phyloP scores from a whole-genome alignment of 1,284 basidiomycete species.

The Paramarasmius palmivorus region DNA sequence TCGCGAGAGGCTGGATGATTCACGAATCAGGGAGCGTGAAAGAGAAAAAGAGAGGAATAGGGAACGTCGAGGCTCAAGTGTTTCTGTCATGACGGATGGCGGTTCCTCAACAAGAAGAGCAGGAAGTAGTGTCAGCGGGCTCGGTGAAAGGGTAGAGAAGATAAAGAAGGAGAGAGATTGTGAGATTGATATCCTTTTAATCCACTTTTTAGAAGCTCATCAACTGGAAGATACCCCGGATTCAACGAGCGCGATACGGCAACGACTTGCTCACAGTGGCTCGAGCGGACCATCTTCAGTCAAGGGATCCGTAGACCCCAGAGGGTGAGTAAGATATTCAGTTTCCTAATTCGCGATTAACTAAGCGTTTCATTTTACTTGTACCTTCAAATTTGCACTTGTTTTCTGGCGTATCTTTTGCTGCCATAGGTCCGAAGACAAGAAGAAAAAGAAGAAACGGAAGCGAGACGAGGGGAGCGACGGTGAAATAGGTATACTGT shows the following conservation, averaged over 20 bases:
- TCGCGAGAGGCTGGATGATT: slow-evolving; percentile 57
- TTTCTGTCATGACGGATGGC: not conserved
- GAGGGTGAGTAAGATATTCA: not conserved
- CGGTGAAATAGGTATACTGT: slow-evolving; percentile 51
- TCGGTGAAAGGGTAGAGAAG: slow-evolving; percentile 44
- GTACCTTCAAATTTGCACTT: slow-evolving; percentile 19
- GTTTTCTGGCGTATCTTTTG: no score
- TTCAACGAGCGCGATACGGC: slow-evolving; percentile 20
- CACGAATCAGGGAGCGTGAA: slow-evolving; percentile 55
- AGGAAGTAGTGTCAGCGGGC: not conserved
- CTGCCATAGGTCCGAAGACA: slow-evolving; percentile 36
- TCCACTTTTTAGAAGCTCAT: slow-evolving; percentile 18
- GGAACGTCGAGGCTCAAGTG: slow-evolving; percentile 24
- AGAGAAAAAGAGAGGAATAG: slow-evolving; percentile 49
- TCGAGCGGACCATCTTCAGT: slow-evolving; percentile 16
- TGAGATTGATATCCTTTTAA: slow-evolving; percentile 43
- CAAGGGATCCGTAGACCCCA: not conserved
- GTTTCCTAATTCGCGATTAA: slow-evolving; percentile 6
- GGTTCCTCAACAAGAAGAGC: not conserved
- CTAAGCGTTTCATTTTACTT: slow-evolving; percentile 27
- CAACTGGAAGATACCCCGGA: not conserved
- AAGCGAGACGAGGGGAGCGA: slow-evolving; percentile 71
- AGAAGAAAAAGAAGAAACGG: slow-evolving; percentile 85
- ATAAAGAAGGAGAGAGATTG: slow-evolving; percentile 70
- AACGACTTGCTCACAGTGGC: not conserved